Conservation (phyloP, 1,284 basidiomycete species). For the Tilletia indica region DNA sequence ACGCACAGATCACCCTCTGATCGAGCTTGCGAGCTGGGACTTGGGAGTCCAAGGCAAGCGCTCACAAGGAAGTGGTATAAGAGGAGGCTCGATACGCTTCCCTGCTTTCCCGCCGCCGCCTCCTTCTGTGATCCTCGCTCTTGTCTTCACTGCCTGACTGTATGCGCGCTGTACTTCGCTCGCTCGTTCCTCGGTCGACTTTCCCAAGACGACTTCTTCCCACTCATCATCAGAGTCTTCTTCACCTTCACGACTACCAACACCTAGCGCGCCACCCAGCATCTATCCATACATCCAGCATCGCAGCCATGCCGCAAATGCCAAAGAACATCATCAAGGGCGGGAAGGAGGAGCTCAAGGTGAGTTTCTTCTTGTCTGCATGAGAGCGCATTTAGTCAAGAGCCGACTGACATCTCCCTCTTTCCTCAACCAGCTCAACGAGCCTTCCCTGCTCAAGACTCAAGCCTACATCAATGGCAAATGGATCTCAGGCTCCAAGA, state of each 20-base stretch:
- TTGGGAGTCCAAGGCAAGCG: too few species aligned
- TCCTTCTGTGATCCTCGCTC: too few species aligned
- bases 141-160: too few species aligned
- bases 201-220: background rate
- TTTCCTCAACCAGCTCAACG: constrained; percentile 30
- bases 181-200: too few species aligned
- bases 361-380: constrained; percentile 17
- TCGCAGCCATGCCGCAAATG: constrained; percentile 30
- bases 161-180: too few species aligned
- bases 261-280: background rate
- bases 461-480: constrained; percentile 50
- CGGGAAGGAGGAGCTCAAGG: constrained; percentile 46
- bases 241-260: background rate
- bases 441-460: constrained; percentile 37
- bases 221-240: background rate
- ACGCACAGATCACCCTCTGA: background rate
- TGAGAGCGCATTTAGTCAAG: background rate
- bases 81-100: too few species aligned
- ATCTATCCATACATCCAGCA: background rate
- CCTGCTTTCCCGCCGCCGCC: too few species aligned
- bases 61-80: too few species aligned
- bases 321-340: constrained; percentile 50
- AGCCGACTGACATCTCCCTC: background rate
- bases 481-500: constrained; percentile 43
- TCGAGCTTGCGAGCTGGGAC: too few species aligned